These are phyloP conservation scores for Porpolomopsis calyptriformis DNA, from an alignment of 768 basidiomycete species.

Conservation along the genomic window DNA sequence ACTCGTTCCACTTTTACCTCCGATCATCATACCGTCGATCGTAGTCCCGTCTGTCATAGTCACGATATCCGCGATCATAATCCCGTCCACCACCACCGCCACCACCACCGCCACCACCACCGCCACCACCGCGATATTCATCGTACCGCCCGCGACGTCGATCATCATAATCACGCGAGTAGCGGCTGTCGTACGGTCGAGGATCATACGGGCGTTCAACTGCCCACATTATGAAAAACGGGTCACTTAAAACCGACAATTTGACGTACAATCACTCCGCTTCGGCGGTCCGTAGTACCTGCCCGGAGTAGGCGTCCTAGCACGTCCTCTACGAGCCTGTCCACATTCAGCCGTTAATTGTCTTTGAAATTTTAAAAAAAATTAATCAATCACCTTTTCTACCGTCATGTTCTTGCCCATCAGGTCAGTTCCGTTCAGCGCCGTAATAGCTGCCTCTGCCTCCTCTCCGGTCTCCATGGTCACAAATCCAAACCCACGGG, in stretches of 20 bases:
- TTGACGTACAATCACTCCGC: conserved; percentile 40
- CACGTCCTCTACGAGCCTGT: conserved; percentile 82
- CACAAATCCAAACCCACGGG: conserved; percentile 76
- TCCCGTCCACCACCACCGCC: conserved; percentile 35
- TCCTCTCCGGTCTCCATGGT: conserved; percentile 62
- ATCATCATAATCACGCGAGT: conserved; percentile 55
- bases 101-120: too few species aligned
- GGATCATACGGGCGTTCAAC: conserved; percentile 87
- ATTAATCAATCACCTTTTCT: conserved; percentile 57
- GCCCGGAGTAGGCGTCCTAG: conserved; percentile 88
- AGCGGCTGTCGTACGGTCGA: conserved; percentile 83
- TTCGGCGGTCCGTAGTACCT: conserved; percentile 92
- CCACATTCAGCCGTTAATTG: conserved; percentile 4
- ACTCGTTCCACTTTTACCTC: conserved; percentile 9
- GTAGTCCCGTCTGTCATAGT: conserved; percentile 31
- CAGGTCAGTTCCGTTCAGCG: conserved; percentile 72
- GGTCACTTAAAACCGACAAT: conserved; percentile 5
- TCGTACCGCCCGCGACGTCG: conserved; percentile 39
- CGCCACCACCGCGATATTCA: conserved; percentile 35
- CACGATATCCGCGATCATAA: conserved; percentile 31
- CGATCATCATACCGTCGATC: conserved; percentile 15
- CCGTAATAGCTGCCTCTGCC: conserved; percentile 83
- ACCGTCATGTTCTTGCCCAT: conserved; percentile 83
- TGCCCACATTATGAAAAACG: conserved; percentile 14
- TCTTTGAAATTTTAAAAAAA: not conserved